Evolutionary conservation across 148 eudicot species (phyloP).

Genomic region (Camellia japonica): DNA sequence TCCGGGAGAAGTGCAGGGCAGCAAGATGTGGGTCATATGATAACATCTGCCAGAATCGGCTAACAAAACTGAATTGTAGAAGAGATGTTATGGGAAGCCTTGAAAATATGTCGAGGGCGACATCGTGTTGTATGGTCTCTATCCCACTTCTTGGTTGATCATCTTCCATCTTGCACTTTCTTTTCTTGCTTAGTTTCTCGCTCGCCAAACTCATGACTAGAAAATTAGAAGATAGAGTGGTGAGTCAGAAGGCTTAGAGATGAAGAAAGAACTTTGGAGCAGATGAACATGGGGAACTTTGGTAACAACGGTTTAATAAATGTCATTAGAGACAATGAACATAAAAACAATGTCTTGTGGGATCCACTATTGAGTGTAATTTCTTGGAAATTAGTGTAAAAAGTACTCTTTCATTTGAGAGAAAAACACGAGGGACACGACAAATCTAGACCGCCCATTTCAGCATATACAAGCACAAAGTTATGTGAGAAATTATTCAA

Average conservation of each 20-base stretch:
- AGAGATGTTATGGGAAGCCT: conserved; percentile 34
- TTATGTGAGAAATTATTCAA: no score
- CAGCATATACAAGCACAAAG: no score
- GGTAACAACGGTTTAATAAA: neutral
- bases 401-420: neutral
- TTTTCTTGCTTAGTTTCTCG: neutral
- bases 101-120: conserved; percentile 25
- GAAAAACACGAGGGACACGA: neutral
- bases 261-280: neutral
- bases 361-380: neutral
- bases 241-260: neutral
- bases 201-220: conserved; percentile 8
- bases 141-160: conserved; percentile 11
- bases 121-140: conserved; percentile 22
- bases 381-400: no score
- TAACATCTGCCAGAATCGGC: conserved; percentile 24
- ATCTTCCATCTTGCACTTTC: neutral
- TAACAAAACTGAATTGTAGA: conserved; percentile 29
- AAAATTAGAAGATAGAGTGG: neutral
- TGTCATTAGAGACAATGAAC: neutral
- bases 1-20: conserved; percentile 15
- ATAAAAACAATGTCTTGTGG: neutral
- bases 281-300: neutral
- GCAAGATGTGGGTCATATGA: conserved; percentile 25
- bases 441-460: neutral